Conservation (phyloP, 2,329 filamentous ascomycete genomes). For the Paracorniculantispora psalliotae region DNA sequence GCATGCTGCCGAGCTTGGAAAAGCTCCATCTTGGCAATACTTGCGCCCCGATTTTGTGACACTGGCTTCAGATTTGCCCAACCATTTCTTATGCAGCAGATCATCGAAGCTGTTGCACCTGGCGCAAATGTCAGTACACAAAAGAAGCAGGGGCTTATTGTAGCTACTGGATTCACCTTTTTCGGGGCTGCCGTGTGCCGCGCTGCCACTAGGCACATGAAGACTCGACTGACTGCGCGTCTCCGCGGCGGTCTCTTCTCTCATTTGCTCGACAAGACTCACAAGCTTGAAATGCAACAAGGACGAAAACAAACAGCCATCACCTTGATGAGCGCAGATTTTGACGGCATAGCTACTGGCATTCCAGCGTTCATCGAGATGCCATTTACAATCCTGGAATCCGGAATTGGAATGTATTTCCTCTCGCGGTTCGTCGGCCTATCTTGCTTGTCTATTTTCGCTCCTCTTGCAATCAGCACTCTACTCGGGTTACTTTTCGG, state of each 20-base stretch:
- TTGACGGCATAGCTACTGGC: not conserved
- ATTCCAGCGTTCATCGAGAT: not conserved
- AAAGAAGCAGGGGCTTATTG: not conserved
- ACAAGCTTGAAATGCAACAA: not conserved
- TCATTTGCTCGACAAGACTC: not conserved
- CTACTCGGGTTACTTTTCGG: not conserved
- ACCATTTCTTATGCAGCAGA: not conserved
- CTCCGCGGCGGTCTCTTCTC: not conserved
- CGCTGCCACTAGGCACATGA: not conserved
- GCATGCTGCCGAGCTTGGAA: not conserved
- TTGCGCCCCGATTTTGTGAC: not conserved
- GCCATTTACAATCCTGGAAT: not conserved
- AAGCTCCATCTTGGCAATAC: not conserved
- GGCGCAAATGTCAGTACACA: not conserved
- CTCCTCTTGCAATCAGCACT: not conserved
- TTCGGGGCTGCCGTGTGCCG: not conserved
- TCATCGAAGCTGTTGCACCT: not conserved
- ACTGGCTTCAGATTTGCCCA: not conserved
- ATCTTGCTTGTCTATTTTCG: not conserved
- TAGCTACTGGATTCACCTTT: not conserved
- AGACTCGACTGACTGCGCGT: not conserved
- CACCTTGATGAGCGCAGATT: not conserved
- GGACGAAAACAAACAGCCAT: not conserved
- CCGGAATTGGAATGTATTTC: not conserved
- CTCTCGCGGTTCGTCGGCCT: not conserved